Evolutionary conservation across 345 rosid genomes (phyloP).

Genomic region (Lepidium sativum): DNA sequence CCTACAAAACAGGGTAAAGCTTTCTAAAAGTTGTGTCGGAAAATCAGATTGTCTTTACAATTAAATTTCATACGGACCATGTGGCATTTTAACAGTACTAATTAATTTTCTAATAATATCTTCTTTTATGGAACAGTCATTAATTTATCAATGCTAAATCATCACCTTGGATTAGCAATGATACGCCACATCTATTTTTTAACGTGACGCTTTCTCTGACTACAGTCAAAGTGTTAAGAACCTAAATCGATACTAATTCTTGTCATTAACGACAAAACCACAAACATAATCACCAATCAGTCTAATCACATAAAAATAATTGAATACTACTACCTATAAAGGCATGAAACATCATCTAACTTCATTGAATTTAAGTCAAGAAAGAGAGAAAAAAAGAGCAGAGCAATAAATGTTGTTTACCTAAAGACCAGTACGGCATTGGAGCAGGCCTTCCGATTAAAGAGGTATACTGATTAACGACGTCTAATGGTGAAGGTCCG

Average conservation of each 20-base stretch:
- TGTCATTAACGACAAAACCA: neutral
- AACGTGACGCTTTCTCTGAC: constrained; percentile 1
- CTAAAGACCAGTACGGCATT: constrained; percentile 98
- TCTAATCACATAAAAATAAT: neutral
- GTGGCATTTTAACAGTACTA: neutral
- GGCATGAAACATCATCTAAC: neutral
- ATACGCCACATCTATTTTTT: neutral
- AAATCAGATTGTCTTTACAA: neutral
- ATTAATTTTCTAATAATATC: no score
- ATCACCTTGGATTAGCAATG: neutral
- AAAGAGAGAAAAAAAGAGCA: neutral
- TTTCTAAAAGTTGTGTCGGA: constrained; percentile 22
- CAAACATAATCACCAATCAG: constrained; percentile 2
- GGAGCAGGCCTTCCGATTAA: constrained; percentile 94
- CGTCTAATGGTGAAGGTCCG: constrained; percentile 67
- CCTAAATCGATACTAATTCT: neutral
- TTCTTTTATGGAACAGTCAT: constrained; percentile 1
- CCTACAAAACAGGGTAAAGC: neutral
- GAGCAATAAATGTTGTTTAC: constrained; percentile 29
- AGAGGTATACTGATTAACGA: constrained; percentile 79
- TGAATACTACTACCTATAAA: neutral
- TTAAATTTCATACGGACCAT: neutral
- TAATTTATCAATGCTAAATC: neutral
- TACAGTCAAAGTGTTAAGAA: neutral
- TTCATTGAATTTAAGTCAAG: neutral